Percentiles rank a stretch among this genome's conserved stretches.
Evolutionary conservation across 2,329 filamentous ascomycete genomes (phyloP).

Genomic region (Emergomyces orientalis): DNA sequence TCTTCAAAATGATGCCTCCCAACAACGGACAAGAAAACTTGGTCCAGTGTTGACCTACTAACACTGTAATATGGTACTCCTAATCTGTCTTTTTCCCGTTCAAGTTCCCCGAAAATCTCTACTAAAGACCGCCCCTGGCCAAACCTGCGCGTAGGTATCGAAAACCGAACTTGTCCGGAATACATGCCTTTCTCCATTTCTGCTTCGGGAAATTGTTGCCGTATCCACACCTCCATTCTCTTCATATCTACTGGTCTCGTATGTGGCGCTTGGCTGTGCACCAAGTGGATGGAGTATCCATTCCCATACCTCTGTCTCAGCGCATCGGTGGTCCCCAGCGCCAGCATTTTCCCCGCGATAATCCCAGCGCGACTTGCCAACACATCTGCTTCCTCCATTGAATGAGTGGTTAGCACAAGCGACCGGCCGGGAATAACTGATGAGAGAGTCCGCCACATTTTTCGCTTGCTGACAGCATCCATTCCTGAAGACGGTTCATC

Average conservation of each 20-base stretch:
- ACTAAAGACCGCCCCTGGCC: constrained; percentile 29
- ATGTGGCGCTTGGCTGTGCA: constrained; percentile 64
- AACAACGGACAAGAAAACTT: constrained; percentile 83
- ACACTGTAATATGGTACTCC: constrained; percentile 82
- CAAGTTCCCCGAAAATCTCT: constrained; percentile 60
- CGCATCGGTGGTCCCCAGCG: constrained; percentile 64
- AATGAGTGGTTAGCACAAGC: constrained; percentile 81
- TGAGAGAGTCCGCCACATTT: constrained; percentile 84
- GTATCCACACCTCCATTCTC: constrained; percentile 57
- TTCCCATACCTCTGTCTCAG: constrained; percentile 69
- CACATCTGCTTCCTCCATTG: constrained; percentile 91
- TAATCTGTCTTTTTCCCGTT: constrained; percentile 57
- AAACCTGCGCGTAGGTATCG: constrained; percentile 43
- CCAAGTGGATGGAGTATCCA: constrained; percentile 70
- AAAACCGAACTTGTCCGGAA: constrained; percentile 83
- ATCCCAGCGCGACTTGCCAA: constrained; percentile 77
- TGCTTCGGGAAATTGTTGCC: constrained; percentile 51
- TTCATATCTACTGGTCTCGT: constrained; percentile 61
- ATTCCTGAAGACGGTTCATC: constrained; percentile 85
- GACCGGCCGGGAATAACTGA: constrained; percentile 67
- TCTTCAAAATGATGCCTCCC: constrained; percentile 69
- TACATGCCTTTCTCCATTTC: constrained; percentile 64
- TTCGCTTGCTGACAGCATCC: constrained; percentile 79
- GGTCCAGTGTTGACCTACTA: constrained; percentile 75
- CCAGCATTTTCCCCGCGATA: constrained; percentile 75